Conservation (phyloP, 257 asterid genomes). For the Solanum rostratum region DNA sequence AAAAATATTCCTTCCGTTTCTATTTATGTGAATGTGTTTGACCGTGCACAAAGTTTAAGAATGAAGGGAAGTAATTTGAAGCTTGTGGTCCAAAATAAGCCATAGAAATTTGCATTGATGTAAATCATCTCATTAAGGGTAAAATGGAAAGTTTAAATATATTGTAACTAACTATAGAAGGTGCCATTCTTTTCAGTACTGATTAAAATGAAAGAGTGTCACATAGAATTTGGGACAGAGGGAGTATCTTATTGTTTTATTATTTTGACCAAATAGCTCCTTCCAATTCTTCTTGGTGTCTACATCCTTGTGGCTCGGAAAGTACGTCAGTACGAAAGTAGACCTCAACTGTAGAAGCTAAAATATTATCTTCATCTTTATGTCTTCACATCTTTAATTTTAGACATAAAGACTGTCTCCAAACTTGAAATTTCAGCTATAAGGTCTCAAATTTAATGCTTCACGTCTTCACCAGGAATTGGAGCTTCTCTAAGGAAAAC, state of each 20-base stretch:
- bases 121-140: background rate
- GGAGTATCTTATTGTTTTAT: background rate
- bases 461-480: background rate
- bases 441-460: background rate
- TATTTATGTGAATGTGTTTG: background rate
- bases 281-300: background rate
- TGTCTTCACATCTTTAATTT: background rate
- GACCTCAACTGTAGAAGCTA: background rate
- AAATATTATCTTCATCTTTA: background rate
- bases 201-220: background rate
- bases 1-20: background rate
- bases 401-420: background rate
- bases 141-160: background rate
- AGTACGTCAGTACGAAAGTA: background rate
- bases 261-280: background rate
- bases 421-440: background rate
- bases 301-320: background rate
- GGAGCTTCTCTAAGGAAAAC: background rate
- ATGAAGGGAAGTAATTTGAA: background rate
- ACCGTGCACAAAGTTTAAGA: background rate
- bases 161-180: background rate
- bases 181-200: background rate
- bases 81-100: background rate
- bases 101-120: background rate
- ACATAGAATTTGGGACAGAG: background rate